Conservation (phyloP, 179 eudicot genomes). For the Silene noctiflora region DNA sequence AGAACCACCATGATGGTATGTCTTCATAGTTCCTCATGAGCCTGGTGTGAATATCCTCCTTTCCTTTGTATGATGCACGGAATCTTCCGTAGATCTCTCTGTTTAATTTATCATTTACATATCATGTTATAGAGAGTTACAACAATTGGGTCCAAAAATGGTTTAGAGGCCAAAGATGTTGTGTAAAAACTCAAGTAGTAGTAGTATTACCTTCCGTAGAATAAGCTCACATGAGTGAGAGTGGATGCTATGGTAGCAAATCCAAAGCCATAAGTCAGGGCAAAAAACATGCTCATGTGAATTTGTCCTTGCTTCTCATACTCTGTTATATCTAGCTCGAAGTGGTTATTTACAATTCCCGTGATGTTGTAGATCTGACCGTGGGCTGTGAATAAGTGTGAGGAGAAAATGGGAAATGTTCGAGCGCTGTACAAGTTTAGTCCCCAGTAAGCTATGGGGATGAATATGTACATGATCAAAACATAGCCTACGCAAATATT, state of each 20-base stretch:
- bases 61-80: constrained; percentile 57
- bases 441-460: constrained; percentile 82
- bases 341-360: constrained; percentile 60
- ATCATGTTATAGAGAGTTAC: neutral
- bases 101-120: constrained; percentile 24
- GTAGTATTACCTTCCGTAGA: constrained; percentile 70
- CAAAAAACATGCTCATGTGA: constrained; percentile 72
- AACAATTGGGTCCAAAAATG: constrained; percentile 1
- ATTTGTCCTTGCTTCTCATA: constrained; percentile 64
- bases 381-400: constrained; percentile 57
- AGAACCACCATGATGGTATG: constrained; percentile 94
- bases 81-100: constrained; percentile 72
- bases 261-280: constrained; percentile 86
- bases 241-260: constrained; percentile 85
- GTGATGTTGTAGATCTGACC: constrained; percentile 65
- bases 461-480: constrained; percentile 53
- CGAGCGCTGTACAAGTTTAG: constrained; percentile 54
- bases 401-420: constrained; percentile 79
- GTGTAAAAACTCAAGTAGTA: neutral
- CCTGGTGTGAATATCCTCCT: constrained; percentile 74
- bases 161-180: too few relatives aligned
- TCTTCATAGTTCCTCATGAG: constrained; percentile 73
- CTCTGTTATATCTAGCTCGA: constrained; percentile 51
- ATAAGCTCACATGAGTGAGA: constrained; percentile 67
- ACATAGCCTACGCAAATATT: constrained; percentile 62